Percentiles rank a stretch among this genome's conserved stretches.
Evolutionary conservation across 495 filamentous ascomycete species (phyloP).

Genomic region (Neurospora sp.): DNA sequence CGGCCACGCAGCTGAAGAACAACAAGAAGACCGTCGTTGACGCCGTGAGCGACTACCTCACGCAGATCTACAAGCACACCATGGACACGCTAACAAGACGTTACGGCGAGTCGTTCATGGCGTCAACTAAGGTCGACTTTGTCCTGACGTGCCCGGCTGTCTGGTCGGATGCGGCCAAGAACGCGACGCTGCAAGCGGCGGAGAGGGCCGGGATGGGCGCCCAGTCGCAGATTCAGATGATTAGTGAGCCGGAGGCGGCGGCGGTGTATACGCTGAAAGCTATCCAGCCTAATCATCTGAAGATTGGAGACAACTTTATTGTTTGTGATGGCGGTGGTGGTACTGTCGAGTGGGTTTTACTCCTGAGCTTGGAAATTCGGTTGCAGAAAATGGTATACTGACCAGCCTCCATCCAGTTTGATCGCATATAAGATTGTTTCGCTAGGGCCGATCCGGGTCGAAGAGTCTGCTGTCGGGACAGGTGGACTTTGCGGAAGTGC

Average conservation of each 20-base stretch:
- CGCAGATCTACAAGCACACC: slow-evolving; percentile 60
- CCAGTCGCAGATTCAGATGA: slow-evolving; percentile 50
- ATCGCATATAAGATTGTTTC: slow-evolving; percentile 60
- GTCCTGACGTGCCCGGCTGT: slow-evolving; percentile 72
- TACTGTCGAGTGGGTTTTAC: slow-evolving; percentile 48
- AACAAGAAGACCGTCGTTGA: slow-evolving; percentile 51
- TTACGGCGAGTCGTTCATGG: slow-evolving; percentile 52
- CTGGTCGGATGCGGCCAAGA: slow-evolving; percentile 70
- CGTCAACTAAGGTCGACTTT: slow-evolving; percentile 52
- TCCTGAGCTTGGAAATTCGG: slow-evolving; percentile 6
- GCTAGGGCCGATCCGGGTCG: slow-evolving; percentile 46
- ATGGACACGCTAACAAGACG: slow-evolving; percentile 60
- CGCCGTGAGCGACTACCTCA: slow-evolving; percentile 57
- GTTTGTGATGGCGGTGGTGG: slow-evolving; percentile 73
- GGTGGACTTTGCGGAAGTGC: slow-evolving; percentile 59
- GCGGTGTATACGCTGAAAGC: slow-evolving; percentile 62
- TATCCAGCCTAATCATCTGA: slow-evolving; percentile 53
- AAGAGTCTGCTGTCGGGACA: slow-evolving; percentile 56
- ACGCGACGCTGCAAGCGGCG: slow-evolving; percentile 53
- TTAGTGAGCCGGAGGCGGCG: slow-evolving; percentile 68
- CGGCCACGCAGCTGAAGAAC: slow-evolving; percentile 59
- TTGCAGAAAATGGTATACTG: slow-evolving; percentile 14
- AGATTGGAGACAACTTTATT: slow-evolving; percentile 60
- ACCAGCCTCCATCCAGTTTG: slow-evolving; percentile 31
- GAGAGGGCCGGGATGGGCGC: slow-evolving; percentile 58